Percentiles rank a stretch among this genome's conserved stretches.
phyloP scores from a whole-genome alignment of 1,284 basidiomycete species.

The Cutaneotrichosporon spelunceum region DNA sequence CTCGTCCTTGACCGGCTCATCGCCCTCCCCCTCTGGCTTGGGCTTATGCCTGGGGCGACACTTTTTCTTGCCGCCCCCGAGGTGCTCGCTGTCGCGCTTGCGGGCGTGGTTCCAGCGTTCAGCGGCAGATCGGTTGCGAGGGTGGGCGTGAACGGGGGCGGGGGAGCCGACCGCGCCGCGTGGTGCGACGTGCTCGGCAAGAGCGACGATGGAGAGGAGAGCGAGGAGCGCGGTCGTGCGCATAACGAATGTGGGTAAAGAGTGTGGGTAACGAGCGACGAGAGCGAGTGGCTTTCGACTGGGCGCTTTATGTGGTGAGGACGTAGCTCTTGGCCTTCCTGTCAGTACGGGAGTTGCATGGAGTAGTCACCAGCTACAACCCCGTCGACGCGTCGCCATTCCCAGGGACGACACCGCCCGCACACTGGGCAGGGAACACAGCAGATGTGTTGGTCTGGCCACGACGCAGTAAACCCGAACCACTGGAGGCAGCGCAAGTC shows the following conservation, averaged over 20 bases:
- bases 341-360: background rate
- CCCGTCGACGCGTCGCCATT: background rate
- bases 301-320: too few relatives aligned
- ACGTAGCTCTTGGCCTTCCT: background rate
- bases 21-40: background rate
- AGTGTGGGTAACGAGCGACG: background rate
- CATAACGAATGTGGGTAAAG: background rate
- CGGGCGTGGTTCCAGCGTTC: background rate
- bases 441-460: background rate
- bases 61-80: background rate
- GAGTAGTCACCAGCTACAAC: background rate
- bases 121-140: background rate
- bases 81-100: background rate
- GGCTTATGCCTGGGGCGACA: background rate
- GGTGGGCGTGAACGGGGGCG: background rate
- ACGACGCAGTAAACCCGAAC: background rate
- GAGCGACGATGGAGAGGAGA: slow-evolving; percentile 3
- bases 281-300: background rate
- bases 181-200: background rate
- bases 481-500: background rate
- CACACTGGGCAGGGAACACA: background rate
- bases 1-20: background rate
- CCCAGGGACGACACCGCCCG: background rate
- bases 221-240: background rate
- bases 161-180: background rate